These are phyloP conservation scores for Candida vartiovaarae DNA, from an alignment of 805 yeast species.

Conservation along the genomic window DNA sequence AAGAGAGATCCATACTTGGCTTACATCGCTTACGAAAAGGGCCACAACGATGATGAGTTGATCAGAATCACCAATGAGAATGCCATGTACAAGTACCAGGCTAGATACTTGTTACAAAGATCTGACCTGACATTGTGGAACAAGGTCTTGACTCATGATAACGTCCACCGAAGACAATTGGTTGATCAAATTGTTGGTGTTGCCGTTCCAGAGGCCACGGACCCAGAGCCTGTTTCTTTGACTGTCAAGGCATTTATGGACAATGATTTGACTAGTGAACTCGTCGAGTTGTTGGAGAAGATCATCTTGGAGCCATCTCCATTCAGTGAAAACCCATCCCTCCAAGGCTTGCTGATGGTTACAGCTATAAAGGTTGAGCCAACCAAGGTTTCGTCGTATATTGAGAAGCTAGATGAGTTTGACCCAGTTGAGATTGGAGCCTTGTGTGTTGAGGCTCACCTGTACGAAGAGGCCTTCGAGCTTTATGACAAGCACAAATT, in stretches of 20 bases:
- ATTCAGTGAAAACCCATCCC: slow-evolving; percentile 88
- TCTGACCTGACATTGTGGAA: slow-evolving; percentile 85
- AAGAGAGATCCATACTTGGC: slow-evolving; percentile 98
- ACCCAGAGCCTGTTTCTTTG: slow-evolving; percentile 89
- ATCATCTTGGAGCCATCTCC: slow-evolving; percentile 96
- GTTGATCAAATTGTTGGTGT: slow-evolving; percentile 93
- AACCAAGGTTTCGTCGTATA: slow-evolving; percentile 71
- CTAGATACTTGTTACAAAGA: slow-evolving; percentile 85
- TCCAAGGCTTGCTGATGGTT: slow-evolving; percentile 86
- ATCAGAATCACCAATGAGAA: slow-evolving; percentile 92
- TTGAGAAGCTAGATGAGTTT: slow-evolving; percentile 84
- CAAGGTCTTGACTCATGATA: slow-evolving; percentile 65
- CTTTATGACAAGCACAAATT: slow-evolving; percentile 81
- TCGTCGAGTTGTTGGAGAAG: slow-evolving; percentile 91
- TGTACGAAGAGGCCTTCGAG: slow-evolving; percentile 91
- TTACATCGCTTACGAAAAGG: slow-evolving; percentile 95
- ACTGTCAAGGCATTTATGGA: slow-evolving; percentile 96
- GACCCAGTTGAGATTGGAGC: slow-evolving; percentile 94
- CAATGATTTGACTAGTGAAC: slow-evolving; percentile 85
- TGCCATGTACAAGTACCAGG: slow-evolving; percentile 97
- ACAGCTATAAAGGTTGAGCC: slow-evolving; percentile 96
- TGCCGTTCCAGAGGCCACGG: slow-evolving; percentile 89
- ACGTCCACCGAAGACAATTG: slow-evolving; percentile 82
- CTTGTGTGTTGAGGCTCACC: slow-evolving; percentile 79
- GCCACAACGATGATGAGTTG: slow-evolving; percentile 84